These are phyloP conservation scores for Colletotrichum brevisporum DNA, from an alignment of 2,329 filamentous ascomycete genomes.

Conservation along the genomic window DNA sequence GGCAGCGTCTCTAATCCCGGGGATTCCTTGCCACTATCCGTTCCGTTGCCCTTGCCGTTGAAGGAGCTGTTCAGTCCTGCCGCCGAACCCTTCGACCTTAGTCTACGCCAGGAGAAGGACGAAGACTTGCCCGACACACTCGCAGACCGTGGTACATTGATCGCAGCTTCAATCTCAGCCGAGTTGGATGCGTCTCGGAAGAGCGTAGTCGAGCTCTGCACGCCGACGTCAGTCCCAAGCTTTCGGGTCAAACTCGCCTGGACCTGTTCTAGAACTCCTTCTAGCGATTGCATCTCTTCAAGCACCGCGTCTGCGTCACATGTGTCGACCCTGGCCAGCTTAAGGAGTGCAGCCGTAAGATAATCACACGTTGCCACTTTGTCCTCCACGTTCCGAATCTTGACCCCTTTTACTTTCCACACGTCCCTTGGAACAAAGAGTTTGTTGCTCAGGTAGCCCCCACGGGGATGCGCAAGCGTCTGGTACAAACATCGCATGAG, in stretches of 20 bases:
- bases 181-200: constrained; percentile 78
- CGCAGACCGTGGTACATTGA: constrained; percentile 64
- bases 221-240: constrained; percentile 92
- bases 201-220: constrained; percentile 78
- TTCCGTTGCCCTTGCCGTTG: constrained; percentile 49
- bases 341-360: constrained; percentile 88
- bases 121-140: constrained; percentile 82
- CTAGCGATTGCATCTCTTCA: constrained; percentile 93
- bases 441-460: constrained; percentile 91
- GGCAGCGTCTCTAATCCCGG: constrained; percentile 80
- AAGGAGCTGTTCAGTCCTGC: constrained; percentile 69
- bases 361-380: constrained; percentile 94
- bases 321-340: constrained; percentile 86
- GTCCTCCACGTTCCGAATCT: constrained; percentile 91
- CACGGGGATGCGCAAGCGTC: constrained; percentile 90
- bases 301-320: constrained; percentile 92
- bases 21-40: constrained; percentile 66
- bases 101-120: constrained; percentile 88
- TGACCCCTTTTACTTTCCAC: constrained; percentile 94
- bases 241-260: constrained; percentile 84
- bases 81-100: constrained; percentile 90
- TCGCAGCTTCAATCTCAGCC: constrained; percentile 60
- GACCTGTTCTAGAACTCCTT: constrained; percentile 87
- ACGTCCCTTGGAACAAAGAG: constrained; percentile 94
- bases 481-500: constrained; percentile 95